Conservation (phyloP, 2,329 filamentous ascomycete species). For the Myriosclerotinia duriaeana region DNA sequence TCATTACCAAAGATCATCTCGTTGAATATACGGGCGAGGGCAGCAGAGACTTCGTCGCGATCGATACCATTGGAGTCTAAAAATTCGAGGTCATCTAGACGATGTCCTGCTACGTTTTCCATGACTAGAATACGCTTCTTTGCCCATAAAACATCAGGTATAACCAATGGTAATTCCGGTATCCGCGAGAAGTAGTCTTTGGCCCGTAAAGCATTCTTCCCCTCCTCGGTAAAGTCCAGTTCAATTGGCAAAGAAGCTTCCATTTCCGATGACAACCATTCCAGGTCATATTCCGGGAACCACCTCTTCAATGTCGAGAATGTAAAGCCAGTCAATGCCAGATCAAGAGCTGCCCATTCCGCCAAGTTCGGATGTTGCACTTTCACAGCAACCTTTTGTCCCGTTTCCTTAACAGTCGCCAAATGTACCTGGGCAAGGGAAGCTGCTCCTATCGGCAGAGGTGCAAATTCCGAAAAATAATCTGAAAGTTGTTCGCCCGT, state of each 20-base stretch:
- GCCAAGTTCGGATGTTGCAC: constrained; percentile 89
- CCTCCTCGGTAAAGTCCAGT: constrained; percentile 84
- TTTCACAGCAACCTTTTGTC: constrained; percentile 90
- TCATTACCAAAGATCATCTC: constrained; percentile 96
- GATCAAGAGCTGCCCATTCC: constrained; percentile 85
- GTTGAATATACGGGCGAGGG: constrained; percentile 90
- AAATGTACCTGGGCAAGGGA: constrained; percentile 93
- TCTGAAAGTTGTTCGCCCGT: constrained; percentile 77
- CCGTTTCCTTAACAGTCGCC: constrained; percentile 76
- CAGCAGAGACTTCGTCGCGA: constrained; percentile 90
- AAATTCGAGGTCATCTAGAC: constrained; percentile 85
- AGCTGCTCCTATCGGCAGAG: constrained; percentile 82
- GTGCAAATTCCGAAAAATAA: constrained; percentile 82
- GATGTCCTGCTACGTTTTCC: constrained; percentile 83
- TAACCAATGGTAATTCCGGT: constrained; percentile 75
- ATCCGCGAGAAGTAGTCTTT: constrained; percentile 77
- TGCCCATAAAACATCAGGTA: constrained; percentile 88
- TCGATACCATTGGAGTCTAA: constrained; percentile 85
- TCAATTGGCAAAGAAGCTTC: constrained; percentile 86
- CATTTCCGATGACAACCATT: constrained; percentile 94
- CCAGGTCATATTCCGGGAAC: constrained; percentile 96
- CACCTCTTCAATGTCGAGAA: constrained; percentile 87
- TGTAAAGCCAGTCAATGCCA: constrained; percentile 82
- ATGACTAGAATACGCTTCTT: constrained; percentile 89
- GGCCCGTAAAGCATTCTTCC: constrained; percentile 76